Conservation (phyloP, 768 basidiomycete genomes). For the Podaxis pistillaris region DNA sequence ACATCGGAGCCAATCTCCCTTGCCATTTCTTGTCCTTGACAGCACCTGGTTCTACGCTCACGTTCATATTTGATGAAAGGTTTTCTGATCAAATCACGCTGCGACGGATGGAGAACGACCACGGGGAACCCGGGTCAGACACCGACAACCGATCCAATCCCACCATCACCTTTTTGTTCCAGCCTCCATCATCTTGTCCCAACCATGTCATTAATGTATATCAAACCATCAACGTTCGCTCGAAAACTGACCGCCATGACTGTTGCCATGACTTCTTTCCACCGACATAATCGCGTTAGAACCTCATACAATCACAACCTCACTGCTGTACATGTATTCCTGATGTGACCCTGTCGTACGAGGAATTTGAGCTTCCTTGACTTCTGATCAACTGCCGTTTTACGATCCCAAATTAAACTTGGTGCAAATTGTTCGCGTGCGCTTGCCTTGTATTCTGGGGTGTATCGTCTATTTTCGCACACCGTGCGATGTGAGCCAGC, state of each 20-base stretch:
- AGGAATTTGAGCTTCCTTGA: not conserved
- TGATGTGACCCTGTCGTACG: not conserved
- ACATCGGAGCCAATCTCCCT: not conserved
- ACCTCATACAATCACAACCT: not conserved
- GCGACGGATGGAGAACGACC: not conserved
- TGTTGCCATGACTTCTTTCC: not conserved
- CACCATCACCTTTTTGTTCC: not conserved
- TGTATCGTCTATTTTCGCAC: not conserved
- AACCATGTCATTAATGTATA: not conserved
- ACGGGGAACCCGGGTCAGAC: conserved; percentile 11
- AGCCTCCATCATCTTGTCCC: not conserved
- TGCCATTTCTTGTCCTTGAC: not conserved
- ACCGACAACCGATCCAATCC: conserved; percentile 16
- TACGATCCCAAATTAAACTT: not conserved
- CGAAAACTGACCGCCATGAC: not conserved
- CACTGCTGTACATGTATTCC: not conserved
- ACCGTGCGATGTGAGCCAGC: not conserved
- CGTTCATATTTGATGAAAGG: not conserved
- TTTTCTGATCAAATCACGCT: not conserved
- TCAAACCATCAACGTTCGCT: not conserved
- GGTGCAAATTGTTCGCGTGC: not conserved
- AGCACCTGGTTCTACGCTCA: not conserved
- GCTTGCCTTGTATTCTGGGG: not conserved
- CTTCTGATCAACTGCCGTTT: not conserved
- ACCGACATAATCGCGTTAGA: conserved; percentile 1